Evolutionary conservation across 495 filamentous ascomycete species (phyloP).

Genomic region (Penicillium alfredii): DNA sequence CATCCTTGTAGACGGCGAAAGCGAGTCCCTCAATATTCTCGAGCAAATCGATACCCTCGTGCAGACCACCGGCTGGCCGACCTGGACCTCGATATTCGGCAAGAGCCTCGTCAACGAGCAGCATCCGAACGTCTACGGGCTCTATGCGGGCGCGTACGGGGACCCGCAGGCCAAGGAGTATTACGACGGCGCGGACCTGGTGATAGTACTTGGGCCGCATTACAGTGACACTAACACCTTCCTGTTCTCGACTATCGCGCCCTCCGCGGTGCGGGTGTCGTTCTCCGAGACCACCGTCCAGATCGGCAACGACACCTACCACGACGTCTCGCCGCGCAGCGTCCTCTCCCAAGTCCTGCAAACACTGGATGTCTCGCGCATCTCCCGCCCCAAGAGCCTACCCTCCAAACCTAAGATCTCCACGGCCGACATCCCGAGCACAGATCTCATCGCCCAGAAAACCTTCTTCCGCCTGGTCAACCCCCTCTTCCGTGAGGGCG

Average conservation of each 20-base stretch:
- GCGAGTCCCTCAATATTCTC: constrained; percentile 19
- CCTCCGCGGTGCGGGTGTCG: constrained; percentile 20
- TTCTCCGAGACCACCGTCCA: constrained; percentile 26
- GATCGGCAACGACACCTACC: constrained; percentile 22
- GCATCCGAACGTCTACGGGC: constrained; percentile 29
- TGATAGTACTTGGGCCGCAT: constrained; percentile 30
- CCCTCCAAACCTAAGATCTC: constrained; percentile 12
- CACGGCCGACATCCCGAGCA: constrained; percentile 8
- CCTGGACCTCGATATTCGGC: constrained; percentile 29
- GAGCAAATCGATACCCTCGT: constrained; percentile 26
- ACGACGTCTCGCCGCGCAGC: constrained; percentile 15
- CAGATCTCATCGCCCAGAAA: constrained; percentile 22
- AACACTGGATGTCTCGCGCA: constrained; percentile 15
- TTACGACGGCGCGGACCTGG: constrained; percentile 28
- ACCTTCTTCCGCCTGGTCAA: constrained; percentile 29
- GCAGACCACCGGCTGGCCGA: constrained; percentile 25
- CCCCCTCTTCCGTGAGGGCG: constrained; percentile 26
- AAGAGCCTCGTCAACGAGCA: constrained; percentile 37
- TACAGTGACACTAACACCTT: constrained; percentile 36
- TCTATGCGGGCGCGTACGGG: constrained; percentile 28
- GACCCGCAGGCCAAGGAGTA: constrained; percentile 17
- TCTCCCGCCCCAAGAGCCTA: constrained; percentile 5
- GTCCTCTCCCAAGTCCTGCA: constrained; percentile 18
- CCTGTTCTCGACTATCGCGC: constrained; percentile 25
- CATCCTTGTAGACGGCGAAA: constrained; percentile 35